These are phyloP conservation scores for Boletus speciosus DNA, from an alignment of 768 basidiomycete species.

Conservation along the genomic window DNA sequence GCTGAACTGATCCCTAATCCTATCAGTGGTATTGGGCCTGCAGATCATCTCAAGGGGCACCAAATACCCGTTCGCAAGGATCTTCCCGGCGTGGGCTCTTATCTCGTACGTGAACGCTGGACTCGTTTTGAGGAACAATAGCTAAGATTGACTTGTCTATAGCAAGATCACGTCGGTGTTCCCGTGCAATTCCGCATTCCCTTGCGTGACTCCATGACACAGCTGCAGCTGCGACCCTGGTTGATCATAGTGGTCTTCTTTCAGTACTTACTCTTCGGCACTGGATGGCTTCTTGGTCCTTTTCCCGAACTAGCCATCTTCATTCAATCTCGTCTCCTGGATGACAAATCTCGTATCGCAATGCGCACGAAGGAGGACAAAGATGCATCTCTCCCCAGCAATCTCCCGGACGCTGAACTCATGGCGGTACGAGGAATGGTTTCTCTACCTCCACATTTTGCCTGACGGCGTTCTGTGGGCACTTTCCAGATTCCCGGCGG, in stretches of 20 bases:
- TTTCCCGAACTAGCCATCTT: neutral
- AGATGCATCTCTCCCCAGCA: slow-evolving; percentile 1
- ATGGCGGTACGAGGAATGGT: slow-evolving; percentile 19
- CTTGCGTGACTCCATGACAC: slow-evolving; percentile 1
- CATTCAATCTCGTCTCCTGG: neutral
- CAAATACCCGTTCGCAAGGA: neutral
- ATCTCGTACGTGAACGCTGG: slow-evolving; percentile 23
- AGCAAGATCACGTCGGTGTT: slow-evolving; percentile 41
- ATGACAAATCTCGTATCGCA: neutral
- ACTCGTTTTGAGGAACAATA: neutral
- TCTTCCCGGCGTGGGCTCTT: slow-evolving; percentile 23
- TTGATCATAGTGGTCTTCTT: neutral
- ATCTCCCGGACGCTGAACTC: slow-evolving; percentile 41
- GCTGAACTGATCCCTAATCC: neutral
- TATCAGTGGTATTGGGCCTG: neutral
- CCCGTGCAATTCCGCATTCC: slow-evolving; percentile 33
- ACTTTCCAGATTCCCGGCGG: neutral
- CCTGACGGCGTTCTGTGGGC: neutral
- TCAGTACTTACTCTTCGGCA: neutral
- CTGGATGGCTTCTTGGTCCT: neutral
- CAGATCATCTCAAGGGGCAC: neutral
- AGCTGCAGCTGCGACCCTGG: neutral
- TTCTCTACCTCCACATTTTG: neutral
- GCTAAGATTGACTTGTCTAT: neutral
- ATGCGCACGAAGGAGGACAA: neutral